Base-by-base conservation (phyloP, 2,329 filamentous ascomycete genomes). In the Epichloe hybrida region DNA sequence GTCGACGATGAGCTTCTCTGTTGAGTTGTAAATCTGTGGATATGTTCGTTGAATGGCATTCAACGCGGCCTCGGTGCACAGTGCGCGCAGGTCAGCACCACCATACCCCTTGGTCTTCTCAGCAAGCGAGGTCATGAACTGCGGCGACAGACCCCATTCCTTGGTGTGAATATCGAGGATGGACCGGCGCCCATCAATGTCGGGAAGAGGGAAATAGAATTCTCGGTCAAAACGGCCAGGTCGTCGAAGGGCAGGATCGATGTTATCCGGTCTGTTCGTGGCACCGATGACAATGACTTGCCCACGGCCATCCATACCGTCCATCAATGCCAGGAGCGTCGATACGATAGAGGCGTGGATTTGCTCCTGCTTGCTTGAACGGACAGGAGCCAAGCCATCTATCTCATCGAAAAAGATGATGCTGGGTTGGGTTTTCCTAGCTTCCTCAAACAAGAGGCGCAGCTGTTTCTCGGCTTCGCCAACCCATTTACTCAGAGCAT, bases 381-480 rank as follows among this genome's bases (percentile, higher is more conserved):
- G 80, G 36, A 97, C 93, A 48, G 93, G 94, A 3, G 93, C 93
- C 56, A 98, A 75, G 50, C 93, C 93, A 69, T 98, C 93, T 58
- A 98, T 98, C 66, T 98, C 93, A 65, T 98, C 93, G 59, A 98
- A 97, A 72, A 98, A 98, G 66, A 98, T 98, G 67, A 98, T 98
- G 66, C 91, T 97, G 0, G 93, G 93, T 62, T 98, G 93, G 1
- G 86, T 97, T 65, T 89, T 93, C 54, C 91, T 80, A 15, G 93
- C 93, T 68, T 98, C 93, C 60, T 97, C 93, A 57, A 98, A 98
- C 5, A 98, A 76, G 52, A 97, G 72, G 44, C 93, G 83, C 50
- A 98, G 79, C 64, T 98, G 93, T 68, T 91, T 85, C 69, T 98
- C 93, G 9, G 94, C 93, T 68, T 98, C 93, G 63, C 93, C 93